Evolutionary conservation across 148 eudicot genomes (phyloP).

Genomic region (Suaeda aralocaspica): DNA sequence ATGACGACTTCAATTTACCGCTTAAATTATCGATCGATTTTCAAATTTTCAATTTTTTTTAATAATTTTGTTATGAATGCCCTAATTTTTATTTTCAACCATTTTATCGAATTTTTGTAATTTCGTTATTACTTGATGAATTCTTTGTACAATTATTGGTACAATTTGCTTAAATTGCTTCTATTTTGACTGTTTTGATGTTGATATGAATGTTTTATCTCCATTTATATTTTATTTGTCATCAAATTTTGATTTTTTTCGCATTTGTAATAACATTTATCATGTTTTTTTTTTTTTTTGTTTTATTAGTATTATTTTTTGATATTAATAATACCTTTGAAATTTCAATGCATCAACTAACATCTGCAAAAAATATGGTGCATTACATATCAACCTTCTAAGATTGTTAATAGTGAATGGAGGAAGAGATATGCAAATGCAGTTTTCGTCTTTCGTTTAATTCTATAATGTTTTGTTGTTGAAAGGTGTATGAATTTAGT

Average conservation of each 20-base stretch:
- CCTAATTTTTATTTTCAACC: neutral
- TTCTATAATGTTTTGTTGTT: neutral
- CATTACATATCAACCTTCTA: no score
- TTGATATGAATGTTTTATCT: neutral
- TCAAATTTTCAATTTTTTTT: neutral
- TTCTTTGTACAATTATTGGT: neutral
- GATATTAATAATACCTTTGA: no score
- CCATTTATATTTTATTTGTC: neutral
- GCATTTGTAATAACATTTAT: neutral
- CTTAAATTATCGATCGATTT: neutral
- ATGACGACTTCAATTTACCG: neutral
- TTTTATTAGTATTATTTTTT: no score
- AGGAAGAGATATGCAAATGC: no score
- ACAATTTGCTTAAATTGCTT: neutral
- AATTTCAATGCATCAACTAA: no score
- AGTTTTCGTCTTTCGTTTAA: neutral
- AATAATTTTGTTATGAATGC: neutral
- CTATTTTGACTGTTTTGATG: neutral
- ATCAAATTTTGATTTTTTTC: neutral
- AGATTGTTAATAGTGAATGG: no score
- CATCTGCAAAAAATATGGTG: no score
- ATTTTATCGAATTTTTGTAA: neutral
- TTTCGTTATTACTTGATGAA: neutral
- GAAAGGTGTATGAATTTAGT: neutral
- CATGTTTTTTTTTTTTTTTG: no score